These are phyloP conservation scores for Alisma plantagoaquatica DNA, from an alignment of 106 monocot genomes.

Conservation along the genomic window DNA sequence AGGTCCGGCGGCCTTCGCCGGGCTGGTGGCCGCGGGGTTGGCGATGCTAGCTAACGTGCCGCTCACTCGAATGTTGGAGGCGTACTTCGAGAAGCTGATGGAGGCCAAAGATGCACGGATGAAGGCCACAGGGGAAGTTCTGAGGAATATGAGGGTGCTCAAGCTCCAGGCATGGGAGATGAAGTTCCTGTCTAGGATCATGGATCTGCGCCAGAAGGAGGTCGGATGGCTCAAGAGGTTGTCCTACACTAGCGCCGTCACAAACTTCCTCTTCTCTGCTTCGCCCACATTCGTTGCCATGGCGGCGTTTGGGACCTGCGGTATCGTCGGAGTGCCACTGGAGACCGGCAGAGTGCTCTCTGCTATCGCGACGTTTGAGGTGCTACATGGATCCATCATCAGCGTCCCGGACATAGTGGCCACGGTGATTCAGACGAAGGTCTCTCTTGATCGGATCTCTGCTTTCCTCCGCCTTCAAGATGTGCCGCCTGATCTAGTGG, in stretches of 20 bases:
- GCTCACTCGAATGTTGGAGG: constrained; percentile 55
- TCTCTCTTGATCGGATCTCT: constrained; percentile 77
- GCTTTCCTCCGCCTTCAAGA: constrained; percentile 67
- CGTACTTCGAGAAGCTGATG: constrained; percentile 73
- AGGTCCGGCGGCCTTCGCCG: constrained; percentile 66
- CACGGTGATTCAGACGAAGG: constrained; percentile 69
- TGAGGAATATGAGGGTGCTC: constrained; percentile 90
- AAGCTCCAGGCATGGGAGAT: constrained; percentile 97
- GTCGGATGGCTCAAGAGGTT: constrained; percentile 62
- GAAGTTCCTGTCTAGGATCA: constrained; percentile 77
- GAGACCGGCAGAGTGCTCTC: constrained; percentile 85
- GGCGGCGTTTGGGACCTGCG: constrained; percentile 66
- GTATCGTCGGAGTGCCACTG: constrained; percentile 73
- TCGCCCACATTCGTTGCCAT: constrained; percentile 81
- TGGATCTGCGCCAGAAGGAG: constrained; percentile 56
- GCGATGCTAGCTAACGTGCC: constrained; percentile 71
- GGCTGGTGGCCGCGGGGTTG: constrained; percentile 47
- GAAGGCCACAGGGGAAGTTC: constrained; percentile 79
- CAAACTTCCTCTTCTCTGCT: constrained; percentile 55
- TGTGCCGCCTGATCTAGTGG: constrained; percentile 34
- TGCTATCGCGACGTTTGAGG: constrained; percentile 78
- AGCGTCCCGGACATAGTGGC: constrained; percentile 64
- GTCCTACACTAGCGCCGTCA: constrained; percentile 47
- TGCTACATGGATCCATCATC: constrained; percentile 75
- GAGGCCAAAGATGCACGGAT: constrained; percentile 74